Conservation (phyloP, 1,139 yeast species). For the Citeromyces siamensis region DNA sequence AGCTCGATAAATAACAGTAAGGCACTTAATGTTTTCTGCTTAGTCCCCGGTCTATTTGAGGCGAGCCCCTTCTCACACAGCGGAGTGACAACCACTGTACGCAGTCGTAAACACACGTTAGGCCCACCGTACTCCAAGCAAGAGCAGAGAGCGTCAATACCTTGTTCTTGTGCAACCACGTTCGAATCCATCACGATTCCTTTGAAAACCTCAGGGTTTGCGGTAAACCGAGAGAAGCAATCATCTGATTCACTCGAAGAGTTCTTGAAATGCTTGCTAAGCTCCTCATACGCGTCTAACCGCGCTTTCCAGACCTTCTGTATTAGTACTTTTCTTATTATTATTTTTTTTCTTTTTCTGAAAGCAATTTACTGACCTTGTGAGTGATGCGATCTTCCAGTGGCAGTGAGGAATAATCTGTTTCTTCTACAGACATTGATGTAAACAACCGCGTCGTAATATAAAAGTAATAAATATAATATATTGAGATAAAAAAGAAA, state of each 20-base stretch:
- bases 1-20: slow-evolving; percentile 53
- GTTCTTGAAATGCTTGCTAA: slow-evolving; percentile 36
- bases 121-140: slow-evolving; percentile 51
- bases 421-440: slow-evolving; percentile 27
- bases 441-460: too few relatives aligned
- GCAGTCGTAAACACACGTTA: slow-evolving; percentile 22
- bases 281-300: slow-evolving; percentile 64
- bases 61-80: slow-evolving; percentile 73
- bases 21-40: slow-evolving; percentile 50
- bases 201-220: slow-evolving; percentile 38
- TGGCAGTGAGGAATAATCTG: slow-evolving; percentile 52
- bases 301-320: slow-evolving; percentile 79
- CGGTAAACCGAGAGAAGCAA: slow-evolving; percentile 34
- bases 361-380: slow-evolving; percentile 26
- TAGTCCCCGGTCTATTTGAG: slow-evolving; percentile 69
- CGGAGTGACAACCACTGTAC: slow-evolving; percentile 36
- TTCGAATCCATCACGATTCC: slow-evolving; percentile 63
- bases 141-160: slow-evolving; percentile 42
- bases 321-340: neutral
- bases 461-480: slow-evolving; percentile 1
- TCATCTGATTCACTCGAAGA: slow-evolving; percentile 45
- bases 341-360: too few relatives aligned
- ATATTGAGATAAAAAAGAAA: slow-evolving; percentile 2
- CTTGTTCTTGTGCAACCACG: slow-evolving; percentile 89
- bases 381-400: slow-evolving; percentile 55